Percentiles rank a stretch among this genome's conserved stretches.
Evolutionary conservation across 225 moss, liverwort and hornwort species (phyloP).

Genomic region (Bryum argenteum): DNA sequence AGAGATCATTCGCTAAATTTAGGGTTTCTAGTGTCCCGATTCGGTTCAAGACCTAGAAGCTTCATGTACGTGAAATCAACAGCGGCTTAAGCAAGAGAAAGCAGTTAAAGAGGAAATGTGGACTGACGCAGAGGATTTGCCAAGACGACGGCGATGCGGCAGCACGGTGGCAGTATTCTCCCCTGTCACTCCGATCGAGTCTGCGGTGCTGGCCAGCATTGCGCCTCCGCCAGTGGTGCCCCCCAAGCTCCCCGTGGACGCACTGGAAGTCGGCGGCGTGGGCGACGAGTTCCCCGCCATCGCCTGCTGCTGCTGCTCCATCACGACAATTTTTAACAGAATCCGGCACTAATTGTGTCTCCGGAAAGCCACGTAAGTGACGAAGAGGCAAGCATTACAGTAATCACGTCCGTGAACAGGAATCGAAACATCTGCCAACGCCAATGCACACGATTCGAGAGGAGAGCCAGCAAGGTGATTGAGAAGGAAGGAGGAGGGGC

Average conservation of each 20-base stretch:
- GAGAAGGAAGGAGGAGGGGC: too few species aligned
- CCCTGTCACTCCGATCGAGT: conserved; percentile 31
- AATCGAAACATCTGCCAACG: background rate
- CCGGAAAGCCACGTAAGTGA: background rate
- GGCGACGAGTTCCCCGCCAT: conserved; percentile 23
- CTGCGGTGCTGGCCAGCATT: conserved; percentile 45
- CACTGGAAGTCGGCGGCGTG: conserved; percentile 41
- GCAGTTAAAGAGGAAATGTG: background rate
- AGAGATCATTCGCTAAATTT: background rate
- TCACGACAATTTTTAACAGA: background rate
- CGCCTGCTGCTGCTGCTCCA: conserved; percentile 41
- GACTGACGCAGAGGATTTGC: conserved; percentile 55
- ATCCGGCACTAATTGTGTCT: background rate
- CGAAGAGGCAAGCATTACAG: background rate
- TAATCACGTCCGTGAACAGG: background rate
- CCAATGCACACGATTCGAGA: too few species aligned
- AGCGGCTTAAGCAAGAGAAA: background rate
- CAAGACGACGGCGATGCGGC: conserved; percentile 59
- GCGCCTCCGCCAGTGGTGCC: conserved; percentile 26
- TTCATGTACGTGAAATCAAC: background rate
- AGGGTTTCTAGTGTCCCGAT: background rate
- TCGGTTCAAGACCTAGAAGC: background rate
- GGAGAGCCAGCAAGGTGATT: too few species aligned
- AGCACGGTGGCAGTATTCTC: conserved; percentile 35
- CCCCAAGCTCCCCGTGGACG: conserved; percentile 49